Evolutionary conservation across 2,329 filamentous ascomycete genomes (phyloP).

Genomic region (Aspergillus intermedius): DNA sequence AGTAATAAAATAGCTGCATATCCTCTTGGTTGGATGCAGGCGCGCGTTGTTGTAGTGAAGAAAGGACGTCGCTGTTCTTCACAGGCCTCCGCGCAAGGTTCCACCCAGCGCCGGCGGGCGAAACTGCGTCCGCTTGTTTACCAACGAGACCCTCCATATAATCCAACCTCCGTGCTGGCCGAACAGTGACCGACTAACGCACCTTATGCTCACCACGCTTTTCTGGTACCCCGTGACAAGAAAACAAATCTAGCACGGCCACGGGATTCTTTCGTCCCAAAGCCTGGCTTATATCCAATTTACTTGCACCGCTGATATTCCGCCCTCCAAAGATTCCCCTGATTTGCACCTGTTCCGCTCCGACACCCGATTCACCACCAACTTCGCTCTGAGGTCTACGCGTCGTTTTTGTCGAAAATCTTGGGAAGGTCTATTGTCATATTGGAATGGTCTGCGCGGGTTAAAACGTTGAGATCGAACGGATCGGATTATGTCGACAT

Average conservation of each 20-base stretch:
- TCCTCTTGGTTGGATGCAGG: background rate
- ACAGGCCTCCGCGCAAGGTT: conserved; percentile 15
- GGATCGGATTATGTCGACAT: conserved; percentile 29
- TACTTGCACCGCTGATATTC: background rate
- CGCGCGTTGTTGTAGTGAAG: background rate
- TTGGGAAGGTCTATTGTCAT: background rate
- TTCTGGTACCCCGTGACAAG: background rate
- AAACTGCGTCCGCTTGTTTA: conserved; percentile 7
- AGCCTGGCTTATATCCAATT: background rate
- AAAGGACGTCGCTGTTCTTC: conserved; percentile 4
- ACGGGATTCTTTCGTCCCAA: background rate
- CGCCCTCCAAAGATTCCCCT: conserved; percentile 24
- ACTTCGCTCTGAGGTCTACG: conserved; percentile 8
- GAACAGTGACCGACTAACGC: background rate
- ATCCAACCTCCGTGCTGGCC: background rate
- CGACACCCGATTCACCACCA: conserved; percentile 10
- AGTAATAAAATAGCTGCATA: background rate
- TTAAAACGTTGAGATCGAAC: conserved; percentile 31
- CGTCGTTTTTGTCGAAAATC: conserved; percentile 5
- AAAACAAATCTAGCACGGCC: background rate
- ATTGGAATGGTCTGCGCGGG: conserved; percentile 30
- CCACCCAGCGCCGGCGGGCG: conserved; percentile 10
- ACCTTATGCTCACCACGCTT: background rate
- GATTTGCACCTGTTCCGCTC: conserved; percentile 19
- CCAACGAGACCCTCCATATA: background rate